Conservation (phyloP, 108 stramenopile genomes). For the Chaetoceros tenuissimus region DNA sequence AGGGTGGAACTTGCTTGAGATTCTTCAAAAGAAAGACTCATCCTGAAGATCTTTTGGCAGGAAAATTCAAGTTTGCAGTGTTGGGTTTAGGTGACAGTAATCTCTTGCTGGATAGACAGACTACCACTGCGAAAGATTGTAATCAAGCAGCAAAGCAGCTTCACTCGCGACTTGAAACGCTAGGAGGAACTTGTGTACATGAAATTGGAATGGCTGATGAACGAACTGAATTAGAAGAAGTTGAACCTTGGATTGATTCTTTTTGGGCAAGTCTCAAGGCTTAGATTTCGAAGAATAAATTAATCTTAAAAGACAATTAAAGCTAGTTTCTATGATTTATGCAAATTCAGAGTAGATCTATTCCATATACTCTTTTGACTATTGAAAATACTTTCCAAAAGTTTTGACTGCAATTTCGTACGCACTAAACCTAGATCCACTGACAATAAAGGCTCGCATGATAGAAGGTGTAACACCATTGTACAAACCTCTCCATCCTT, state of each 20-base stretch:
- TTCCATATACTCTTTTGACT: not conserved
- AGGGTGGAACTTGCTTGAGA: slow-evolving; percentile 22
- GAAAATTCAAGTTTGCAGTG: slow-evolving; percentile 14
- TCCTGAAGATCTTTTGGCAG: slow-evolving; percentile 12
- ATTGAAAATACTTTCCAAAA: not conserved
- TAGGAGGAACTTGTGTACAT: slow-evolving; percentile 20
- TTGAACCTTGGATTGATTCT: slow-evolving; percentile 36
- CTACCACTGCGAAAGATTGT: slow-evolving; percentile 38
- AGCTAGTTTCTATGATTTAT: too few relatives aligned
- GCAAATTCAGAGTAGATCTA: too few relatives aligned
- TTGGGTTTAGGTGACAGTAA: slow-evolving; percentile 37
- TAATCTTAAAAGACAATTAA: too few relatives aligned
- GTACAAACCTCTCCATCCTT: slow-evolving; percentile 76
- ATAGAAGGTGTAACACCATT: slow-evolving; percentile 76
- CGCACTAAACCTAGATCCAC: slow-evolving; percentile 80
- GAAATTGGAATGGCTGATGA: slow-evolving; percentile 29
- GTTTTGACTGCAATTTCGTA: slow-evolving; percentile 55
- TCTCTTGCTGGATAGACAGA: slow-evolving; percentile 38
- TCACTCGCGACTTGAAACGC: slow-evolving; percentile 13
- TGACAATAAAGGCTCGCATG: slow-evolving; percentile 81
- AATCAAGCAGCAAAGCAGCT: slow-evolving; percentile 28
- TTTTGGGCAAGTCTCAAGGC: slow-evolving; percentile 13
- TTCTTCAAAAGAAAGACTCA: slow-evolving; percentile 49
- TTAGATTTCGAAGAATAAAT: too few relatives aligned
- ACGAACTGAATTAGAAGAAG: slow-evolving; percentile 30